These are phyloP conservation scores for Tolypocladium sp. DNA, from an alignment of 2,329 filamentous ascomycete genomes.

Conservation along the genomic window DNA sequence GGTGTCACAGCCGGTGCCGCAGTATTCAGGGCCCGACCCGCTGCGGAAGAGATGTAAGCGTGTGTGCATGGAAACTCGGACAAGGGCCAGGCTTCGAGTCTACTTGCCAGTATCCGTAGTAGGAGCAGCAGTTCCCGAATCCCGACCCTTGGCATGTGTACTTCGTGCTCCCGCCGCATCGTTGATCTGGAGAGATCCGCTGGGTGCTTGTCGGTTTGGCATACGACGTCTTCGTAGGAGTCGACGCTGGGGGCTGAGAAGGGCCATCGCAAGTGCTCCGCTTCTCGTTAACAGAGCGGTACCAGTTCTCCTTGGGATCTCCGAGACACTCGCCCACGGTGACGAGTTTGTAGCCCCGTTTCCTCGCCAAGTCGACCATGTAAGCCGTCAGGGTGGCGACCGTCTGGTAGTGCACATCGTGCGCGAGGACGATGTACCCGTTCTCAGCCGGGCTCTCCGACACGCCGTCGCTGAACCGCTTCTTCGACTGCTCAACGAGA, in stretches of 20 bases:
- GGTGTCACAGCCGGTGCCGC: slow-evolving; percentile 27
- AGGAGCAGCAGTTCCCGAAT: slow-evolving; percentile 30
- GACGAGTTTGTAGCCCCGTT: slow-evolving; percentile 35
- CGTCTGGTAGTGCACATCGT: slow-evolving; percentile 41
- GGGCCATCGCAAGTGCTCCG: slow-evolving; percentile 5
- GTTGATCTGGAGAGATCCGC: slow-evolving; percentile 22
- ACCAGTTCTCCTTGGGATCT: slow-evolving; percentile 43
- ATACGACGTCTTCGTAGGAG: background rate
- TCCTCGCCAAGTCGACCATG: slow-evolving; percentile 31
- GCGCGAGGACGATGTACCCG: slow-evolving; percentile 42
- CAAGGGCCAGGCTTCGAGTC: background rate
- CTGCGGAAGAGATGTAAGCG: slow-evolving; percentile 9
- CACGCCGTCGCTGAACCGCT: background rate
- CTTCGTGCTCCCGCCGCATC: slow-evolving; percentile 23
- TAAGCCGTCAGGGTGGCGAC: slow-evolving; percentile 30
- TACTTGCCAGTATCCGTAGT: slow-evolving; percentile 29
- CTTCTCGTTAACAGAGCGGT: slow-evolving; percentile 23
- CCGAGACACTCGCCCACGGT: slow-evolving; percentile 50
- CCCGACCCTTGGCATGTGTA: slow-evolving; percentile 25
- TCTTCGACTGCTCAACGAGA: background rate
- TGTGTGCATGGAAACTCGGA: background rate
- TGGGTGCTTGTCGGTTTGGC: slow-evolving; percentile 10
- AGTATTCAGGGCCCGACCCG: slow-evolving; percentile 20
- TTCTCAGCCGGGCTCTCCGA: slow-evolving; percentile 14
- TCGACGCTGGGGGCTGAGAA: slow-evolving; percentile 1